Percentiles rank a stretch among this genome's conserved stretches.
These are phyloP conservation scores for Ophidiomyces ophidiicola DNA, from an alignment of 2,329 filamentous ascomycete species.

Conservation along the genomic window DNA sequence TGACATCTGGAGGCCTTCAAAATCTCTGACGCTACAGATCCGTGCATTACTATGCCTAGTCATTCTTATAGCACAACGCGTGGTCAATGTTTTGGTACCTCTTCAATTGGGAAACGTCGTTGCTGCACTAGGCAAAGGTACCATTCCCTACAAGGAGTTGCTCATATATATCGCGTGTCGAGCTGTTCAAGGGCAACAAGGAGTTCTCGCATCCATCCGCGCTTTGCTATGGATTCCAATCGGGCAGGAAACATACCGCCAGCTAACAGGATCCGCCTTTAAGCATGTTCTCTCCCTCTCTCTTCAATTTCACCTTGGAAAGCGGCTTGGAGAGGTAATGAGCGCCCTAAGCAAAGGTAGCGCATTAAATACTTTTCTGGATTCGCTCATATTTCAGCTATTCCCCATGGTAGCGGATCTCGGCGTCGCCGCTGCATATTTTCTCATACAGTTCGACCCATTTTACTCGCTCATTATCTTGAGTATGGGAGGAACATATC, in stretches of 20 bases:
- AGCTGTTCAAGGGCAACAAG: constrained; percentile 37
- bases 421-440: constrained; percentile 46
- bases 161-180: constrained; percentile 36
- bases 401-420: constrained; percentile 51
- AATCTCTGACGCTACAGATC: too few species aligned
- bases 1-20: too few species aligned
- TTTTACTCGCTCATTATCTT: constrained; percentile 50
- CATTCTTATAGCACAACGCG: constrained; percentile 34
- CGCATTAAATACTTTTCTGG: constrained; percentile 42
- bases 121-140: constrained; percentile 31
- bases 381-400: constrained; percentile 47
- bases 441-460: constrained; percentile 49
- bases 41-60: constrained; percentile 33
- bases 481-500: constrained; percentile 41
- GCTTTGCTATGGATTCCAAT: constrained; percentile 40
- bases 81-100: constrained; percentile 36
- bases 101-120: constrained; percentile 34
- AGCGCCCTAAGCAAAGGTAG: constrained; percentile 39
- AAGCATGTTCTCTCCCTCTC: constrained; percentile 39
- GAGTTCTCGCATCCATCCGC: constrained; percentile 33
- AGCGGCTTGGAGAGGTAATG: constrained; percentile 42
- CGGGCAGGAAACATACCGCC: constrained; percentile 34
- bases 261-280: constrained; percentile 37
- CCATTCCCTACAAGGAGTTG: constrained; percentile 34
- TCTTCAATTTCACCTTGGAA: constrained; percentile 42